Conservation (phyloP, 306 rosid species). For the Quercus wislizeni region DNA sequence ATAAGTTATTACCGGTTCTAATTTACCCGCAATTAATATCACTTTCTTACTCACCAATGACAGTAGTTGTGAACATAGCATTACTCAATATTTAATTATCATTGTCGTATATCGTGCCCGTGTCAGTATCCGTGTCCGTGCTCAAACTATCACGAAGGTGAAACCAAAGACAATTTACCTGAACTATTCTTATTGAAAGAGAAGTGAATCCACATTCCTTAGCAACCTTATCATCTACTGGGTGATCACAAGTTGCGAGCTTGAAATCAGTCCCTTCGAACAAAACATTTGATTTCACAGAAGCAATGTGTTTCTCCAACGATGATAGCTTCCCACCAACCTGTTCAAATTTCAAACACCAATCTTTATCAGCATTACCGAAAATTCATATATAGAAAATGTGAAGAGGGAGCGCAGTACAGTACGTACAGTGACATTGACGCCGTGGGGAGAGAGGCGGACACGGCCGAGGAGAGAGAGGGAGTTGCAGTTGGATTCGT, state of each 20-base stretch:
- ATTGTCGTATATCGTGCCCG: too few species aligned
- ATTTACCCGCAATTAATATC: too few species aligned
- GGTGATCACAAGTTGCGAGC: conserved; percentile 72
- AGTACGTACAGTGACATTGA: conserved; percentile 71
- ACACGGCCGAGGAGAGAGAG: conserved; percentile 83
- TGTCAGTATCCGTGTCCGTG: background rate
- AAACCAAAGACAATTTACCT: conserved; percentile 34
- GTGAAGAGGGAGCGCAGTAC: background rate
- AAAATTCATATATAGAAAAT: too few species aligned
- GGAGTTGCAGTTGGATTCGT: conserved; percentile 66
- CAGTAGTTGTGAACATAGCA: too few species aligned
- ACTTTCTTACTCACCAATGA: too few species aligned
- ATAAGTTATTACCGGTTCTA: too few species aligned
- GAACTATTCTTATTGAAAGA: conserved; percentile 73
- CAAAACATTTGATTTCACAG: conserved; percentile 39
- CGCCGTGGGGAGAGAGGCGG: conserved; percentile 80
- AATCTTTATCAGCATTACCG: too few species aligned
- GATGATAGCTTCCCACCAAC: conserved; percentile 72
- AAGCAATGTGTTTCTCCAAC: conserved; percentile 61
- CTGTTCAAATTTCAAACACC: conserved; percentile 21
- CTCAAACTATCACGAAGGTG: background rate
- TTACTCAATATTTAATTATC: too few species aligned
- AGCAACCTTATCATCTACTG: conserved; percentile 51
- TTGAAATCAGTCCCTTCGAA: conserved; percentile 84
- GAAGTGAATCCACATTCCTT: conserved; percentile 87